These are phyloP conservation scores for Cenchrus purpureus DNA, from an alignment of 176 grass and related monocot genomes.

Conservation along the genomic window DNA sequence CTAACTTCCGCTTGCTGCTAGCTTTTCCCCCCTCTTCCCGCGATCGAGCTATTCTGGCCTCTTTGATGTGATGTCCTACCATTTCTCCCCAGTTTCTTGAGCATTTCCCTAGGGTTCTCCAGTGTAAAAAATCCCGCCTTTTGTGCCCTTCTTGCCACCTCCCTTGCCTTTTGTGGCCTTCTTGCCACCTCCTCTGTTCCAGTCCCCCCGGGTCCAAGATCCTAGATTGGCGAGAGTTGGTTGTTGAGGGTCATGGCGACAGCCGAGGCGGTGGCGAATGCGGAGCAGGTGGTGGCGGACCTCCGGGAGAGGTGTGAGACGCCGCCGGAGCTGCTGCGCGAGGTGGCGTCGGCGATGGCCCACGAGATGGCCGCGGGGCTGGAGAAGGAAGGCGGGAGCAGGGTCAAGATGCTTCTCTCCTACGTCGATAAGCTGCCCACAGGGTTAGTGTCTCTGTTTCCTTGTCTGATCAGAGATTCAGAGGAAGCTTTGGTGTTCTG, in stretches of 20 bases:
- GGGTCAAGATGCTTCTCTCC: conserved; percentile 84
- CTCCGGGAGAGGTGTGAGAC: conserved; percentile 57
- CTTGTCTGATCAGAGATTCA: background rate
- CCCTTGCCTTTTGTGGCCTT: background rate
- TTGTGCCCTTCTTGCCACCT: background rate
- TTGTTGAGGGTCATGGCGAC: conserved; percentile 12
- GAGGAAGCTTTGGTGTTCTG: background rate
- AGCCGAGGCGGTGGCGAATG: conserved; percentile 24
- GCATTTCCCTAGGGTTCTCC: background rate
- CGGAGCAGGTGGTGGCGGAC: conserved; percentile 60
- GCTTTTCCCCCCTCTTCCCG: too few species aligned
- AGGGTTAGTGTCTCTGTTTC: conserved; percentile 46
- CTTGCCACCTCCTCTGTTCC: background rate
- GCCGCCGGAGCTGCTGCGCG: conserved; percentile 48
- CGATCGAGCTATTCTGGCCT: background rate
- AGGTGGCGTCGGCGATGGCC: conserved; percentile 65
- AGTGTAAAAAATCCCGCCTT: background rate
- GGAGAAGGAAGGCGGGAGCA: conserved; percentile 60
- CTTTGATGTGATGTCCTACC: background rate
- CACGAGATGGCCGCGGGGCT: conserved; percentile 75
- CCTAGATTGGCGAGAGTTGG: background rate
- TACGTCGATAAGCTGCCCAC: conserved; percentile 84
- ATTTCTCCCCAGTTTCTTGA: background rate
- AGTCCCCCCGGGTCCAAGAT: background rate
- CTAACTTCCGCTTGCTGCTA: background rate